These are phyloP conservation scores for Leersia perrieri DNA, from an alignment of 176 grass and related monocot genomes.

Conservation along the genomic window DNA sequence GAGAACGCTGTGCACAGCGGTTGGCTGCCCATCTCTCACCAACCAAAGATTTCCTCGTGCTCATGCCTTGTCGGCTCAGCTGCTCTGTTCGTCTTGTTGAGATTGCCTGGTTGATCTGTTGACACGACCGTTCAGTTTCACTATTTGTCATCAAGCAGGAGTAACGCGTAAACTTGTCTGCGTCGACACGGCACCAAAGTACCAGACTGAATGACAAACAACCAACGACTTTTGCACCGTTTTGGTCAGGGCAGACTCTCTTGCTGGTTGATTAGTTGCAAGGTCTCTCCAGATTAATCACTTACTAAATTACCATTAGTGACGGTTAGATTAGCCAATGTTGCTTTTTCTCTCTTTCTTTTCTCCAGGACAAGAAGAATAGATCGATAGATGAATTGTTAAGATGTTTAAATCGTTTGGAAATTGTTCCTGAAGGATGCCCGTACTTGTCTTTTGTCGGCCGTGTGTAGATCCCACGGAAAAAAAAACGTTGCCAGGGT, in stretches of 20 bases:
- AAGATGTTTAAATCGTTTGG: background rate
- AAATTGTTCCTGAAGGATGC: background rate
- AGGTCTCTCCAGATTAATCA: background rate
- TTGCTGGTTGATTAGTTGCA: background rate
- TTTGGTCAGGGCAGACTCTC: background rate
- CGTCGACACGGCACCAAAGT: background rate
- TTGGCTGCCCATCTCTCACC: background rate
- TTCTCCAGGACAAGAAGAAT: background rate
- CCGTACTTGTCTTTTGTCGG: background rate
- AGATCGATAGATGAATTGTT: background rate
- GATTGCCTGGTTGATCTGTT: background rate
- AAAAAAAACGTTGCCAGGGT: background rate
- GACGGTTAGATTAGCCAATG: background rate
- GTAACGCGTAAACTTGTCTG: background rate
- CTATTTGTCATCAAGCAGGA: background rate
- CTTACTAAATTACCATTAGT: constrained; percentile 1
- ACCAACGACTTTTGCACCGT: constrained; percentile 19
- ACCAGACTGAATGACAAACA: no score
- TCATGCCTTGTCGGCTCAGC: background rate
- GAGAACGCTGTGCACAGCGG: background rate
- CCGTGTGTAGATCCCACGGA: background rate
- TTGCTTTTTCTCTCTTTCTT: background rate
- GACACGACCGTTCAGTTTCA: background rate
- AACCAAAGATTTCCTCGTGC: background rate
- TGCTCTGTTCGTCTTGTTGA: background rate